Evolutionary conservation across 768 basidiomycete species (phyloP).

Genomic region (Boletus tylopilopsis): DNA sequence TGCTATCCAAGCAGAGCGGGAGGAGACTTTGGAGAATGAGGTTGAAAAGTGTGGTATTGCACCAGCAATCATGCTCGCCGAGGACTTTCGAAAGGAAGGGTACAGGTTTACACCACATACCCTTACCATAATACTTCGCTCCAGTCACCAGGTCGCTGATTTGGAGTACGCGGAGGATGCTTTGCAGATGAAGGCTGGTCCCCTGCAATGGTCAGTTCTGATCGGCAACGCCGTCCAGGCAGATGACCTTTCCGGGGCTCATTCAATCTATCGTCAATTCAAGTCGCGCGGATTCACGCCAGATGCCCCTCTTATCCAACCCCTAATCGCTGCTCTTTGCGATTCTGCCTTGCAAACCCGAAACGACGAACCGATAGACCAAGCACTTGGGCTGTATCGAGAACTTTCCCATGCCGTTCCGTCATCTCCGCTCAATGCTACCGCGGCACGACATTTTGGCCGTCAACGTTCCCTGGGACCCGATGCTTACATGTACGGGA

Average conservation of each 20-base stretch:
- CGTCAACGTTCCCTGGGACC: conserved; percentile 41
- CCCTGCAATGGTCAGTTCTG: conserved; percentile 51
- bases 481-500: conserved; percentile 52
- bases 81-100: conserved; percentile 29
- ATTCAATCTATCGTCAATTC: conserved; percentile 48
- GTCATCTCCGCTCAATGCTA: conserved; percentile 13
- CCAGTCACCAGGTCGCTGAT: conserved; percentile 39
- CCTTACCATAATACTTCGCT: conserved; percentile 41
- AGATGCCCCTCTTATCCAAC: conserved; percentile 49
- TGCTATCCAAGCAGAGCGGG: conserved; percentile 28
- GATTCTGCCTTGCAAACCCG: conserved; percentile 32
- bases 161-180: conserved; percentile 40
- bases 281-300: conserved; percentile 42
- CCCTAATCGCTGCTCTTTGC: conserved; percentile 52
- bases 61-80: conserved; percentile 35
- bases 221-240: conserved; percentile 47
- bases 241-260: conserved; percentile 38
- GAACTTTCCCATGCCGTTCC: conserved; percentile 40
- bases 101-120: conserved; percentile 32
- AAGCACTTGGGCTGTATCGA: conserved; percentile 50
- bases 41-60: conserved; percentile 33
- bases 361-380: conserved; percentile 44
- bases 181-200: conserved; percentile 38
- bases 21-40: conserved; percentile 27
- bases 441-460: conserved; percentile 16